Evolutionary conservation across 257 asterid genomes (phyloP).

Genomic region (Solanum appendiculatum): DNA sequence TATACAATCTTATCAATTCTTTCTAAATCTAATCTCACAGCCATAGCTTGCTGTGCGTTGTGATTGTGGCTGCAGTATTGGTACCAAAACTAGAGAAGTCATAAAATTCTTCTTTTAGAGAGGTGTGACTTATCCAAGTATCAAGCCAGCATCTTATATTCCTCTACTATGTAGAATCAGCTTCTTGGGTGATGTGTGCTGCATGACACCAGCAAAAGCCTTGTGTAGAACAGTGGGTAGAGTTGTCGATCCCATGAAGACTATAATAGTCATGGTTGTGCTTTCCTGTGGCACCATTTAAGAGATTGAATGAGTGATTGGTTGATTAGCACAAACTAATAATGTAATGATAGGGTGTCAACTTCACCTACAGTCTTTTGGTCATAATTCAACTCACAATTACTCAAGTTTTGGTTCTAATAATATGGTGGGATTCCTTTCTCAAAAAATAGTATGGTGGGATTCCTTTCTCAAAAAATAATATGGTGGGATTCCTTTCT

Average conservation of each 20-base stretch:
- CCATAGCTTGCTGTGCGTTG: neutral
- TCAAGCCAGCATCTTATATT: neutral
- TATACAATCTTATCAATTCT: neutral
- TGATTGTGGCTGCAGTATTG: neutral
- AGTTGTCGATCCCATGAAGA: neutral
- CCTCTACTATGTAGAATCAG: neutral
- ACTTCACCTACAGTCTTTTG: neutral
- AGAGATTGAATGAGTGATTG: neutral
- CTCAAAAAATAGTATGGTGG: too few relatives aligned
- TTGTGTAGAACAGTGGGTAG: neutral
- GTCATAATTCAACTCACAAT: neutral
- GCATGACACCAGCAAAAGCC: neutral
- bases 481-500: too few relatives aligned
- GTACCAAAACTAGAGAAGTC: neutral
- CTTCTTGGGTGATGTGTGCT: neutral
- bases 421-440: neutral
- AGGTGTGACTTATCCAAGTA: neutral
- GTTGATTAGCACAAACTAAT: neutral
- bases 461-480: too few relatives aligned
- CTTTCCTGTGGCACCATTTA: neutral
- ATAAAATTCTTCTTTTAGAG: neutral
- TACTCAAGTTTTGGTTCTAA: neutral
- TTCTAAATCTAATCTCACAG: neutral
- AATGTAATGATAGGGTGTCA: neutral
- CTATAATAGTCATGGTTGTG: neutral